phyloP scores from a whole-genome alignment of 441 rosid species.

The Populus hybrid region DNA sequence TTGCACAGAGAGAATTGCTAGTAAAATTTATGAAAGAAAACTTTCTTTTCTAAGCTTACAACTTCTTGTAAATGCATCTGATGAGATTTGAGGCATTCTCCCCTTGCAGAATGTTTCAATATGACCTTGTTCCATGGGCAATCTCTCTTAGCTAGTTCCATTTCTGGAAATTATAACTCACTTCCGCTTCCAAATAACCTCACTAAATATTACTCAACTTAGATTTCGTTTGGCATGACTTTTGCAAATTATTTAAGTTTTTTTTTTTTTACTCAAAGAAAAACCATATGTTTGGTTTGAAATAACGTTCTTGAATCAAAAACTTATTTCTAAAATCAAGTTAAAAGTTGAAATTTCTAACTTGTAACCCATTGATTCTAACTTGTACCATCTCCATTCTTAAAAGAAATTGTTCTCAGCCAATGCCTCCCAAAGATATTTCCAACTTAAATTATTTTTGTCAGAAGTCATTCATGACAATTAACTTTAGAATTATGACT shows the following conservation, averaged over 20 bases:
- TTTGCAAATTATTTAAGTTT: no score
- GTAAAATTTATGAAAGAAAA: not conserved
- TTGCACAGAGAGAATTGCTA: not conserved
- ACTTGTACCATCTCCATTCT: not conserved
- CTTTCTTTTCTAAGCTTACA: not conserved
- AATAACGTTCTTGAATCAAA: not conserved
- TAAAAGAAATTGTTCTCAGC: not conserved
- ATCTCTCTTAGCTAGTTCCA: no score
- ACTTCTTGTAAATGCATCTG: not conserved
- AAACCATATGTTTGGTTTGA: no score
- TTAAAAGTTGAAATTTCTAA: not conserved
- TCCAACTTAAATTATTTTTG: not conserved
- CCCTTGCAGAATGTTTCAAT: no score
- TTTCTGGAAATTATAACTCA: no score
- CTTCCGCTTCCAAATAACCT: no score
- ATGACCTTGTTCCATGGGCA: no score
- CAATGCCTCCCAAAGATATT: not conserved
- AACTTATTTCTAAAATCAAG: not conserved
- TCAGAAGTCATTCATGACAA: not conserved
- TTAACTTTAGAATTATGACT: not conserved
- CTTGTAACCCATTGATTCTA: not conserved
- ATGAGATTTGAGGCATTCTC: not conserved
- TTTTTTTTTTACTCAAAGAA: no score
- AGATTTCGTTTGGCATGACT: no score
- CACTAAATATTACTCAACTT: no score